phyloP scores from a whole-genome alignment of 2,329 filamentous ascomycete genomes.

The Botryotinia convoluta region DNA sequence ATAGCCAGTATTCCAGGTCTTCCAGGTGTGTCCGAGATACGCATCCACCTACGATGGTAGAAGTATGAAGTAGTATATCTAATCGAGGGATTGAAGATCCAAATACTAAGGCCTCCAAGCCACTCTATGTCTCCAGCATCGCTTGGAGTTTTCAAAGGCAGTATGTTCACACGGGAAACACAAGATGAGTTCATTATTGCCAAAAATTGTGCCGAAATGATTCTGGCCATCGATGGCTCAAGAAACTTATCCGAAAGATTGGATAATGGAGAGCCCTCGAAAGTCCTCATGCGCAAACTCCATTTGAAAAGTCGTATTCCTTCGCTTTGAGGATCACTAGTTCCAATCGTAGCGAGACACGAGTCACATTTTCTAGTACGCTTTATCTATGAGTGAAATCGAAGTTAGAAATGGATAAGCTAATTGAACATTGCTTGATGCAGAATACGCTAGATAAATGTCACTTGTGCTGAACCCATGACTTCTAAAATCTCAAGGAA shows the following conservation, averaged over 20 bases:
- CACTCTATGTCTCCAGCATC: not conserved
- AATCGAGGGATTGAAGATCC: constrained; percentile 13
- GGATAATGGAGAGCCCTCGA: not conserved
- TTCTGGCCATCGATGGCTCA: constrained; percentile 23
- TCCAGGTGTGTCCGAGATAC: not conserved
- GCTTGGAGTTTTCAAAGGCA: not conserved
- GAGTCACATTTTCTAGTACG: not conserved
- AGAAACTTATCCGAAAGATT: not conserved
- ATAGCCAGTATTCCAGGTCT: constrained; percentile 26
- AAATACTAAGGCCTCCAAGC: not conserved
- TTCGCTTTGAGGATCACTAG: constrained; percentile 28
- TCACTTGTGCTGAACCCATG: constrained; percentile 52
- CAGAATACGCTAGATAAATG: constrained; percentile 33
- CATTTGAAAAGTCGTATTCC: constrained; percentile 36
- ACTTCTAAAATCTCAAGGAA: constrained; percentile 49
- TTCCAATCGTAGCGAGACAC: constrained; percentile 27
- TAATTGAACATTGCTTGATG: not conserved
- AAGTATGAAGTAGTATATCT: constrained; percentile 6
- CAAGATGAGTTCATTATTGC: constrained; percentile 20
- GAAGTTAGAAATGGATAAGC: not conserved
- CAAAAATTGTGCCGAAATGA: constrained; percentile 27
- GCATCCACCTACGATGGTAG: not conserved
- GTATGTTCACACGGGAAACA: constrained; percentile 11
- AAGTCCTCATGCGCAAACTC: constrained; percentile 20
- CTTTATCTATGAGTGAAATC: not conserved